Percentiles rank a stretch among this genome's conserved stretches.
phyloP scores from a whole-genome alignment of 2,329 filamentous ascomycete genomes.

The Ophiostoma sp. region DNA sequence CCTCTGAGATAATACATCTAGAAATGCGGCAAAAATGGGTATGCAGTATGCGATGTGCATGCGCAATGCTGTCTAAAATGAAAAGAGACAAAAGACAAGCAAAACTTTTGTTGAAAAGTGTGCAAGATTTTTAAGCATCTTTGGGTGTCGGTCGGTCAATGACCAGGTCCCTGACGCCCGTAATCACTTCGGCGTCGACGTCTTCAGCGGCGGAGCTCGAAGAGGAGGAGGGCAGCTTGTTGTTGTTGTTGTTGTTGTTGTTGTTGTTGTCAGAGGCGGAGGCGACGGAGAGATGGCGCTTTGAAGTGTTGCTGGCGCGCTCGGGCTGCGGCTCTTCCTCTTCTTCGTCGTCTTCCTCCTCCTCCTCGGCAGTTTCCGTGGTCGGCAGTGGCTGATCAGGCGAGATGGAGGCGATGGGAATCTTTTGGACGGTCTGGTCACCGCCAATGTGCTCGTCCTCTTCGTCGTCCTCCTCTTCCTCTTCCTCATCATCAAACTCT shows the following conservation, averaged over 20 bases:
- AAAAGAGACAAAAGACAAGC: not conserved
- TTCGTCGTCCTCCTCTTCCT: constrained; percentile 36
- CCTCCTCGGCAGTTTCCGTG: not conserved
- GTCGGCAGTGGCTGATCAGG: constrained; percentile 14
- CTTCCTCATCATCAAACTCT: constrained; percentile 44
- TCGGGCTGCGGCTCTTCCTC: constrained; percentile 1
- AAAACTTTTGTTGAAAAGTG: not conserved
- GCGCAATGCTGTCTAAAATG: constrained; percentile 1
- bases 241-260: not conserved
- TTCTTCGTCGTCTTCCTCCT: not conserved
- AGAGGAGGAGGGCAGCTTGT: not conserved
- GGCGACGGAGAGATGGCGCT: not conserved
- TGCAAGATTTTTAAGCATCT: not conserved
- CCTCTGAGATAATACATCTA: not conserved
- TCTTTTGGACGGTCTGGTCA: not conserved
- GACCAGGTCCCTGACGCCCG: constrained; percentile 56
- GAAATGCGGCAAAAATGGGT: not conserved
- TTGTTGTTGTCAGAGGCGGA: too few relatives aligned
- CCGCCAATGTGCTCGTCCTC: constrained; percentile 24
- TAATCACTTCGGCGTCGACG: constrained; percentile 58
- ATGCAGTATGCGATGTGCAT: not conserved
- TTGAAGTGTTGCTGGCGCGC: not conserved
- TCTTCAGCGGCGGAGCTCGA: constrained; percentile 44
- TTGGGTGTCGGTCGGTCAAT: constrained; percentile 37
- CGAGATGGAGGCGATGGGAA: constrained; percentile 6